Conservation (phyloP, 192 early-diverging fungal genomes). For the Chytriomyces sp. region DNA sequence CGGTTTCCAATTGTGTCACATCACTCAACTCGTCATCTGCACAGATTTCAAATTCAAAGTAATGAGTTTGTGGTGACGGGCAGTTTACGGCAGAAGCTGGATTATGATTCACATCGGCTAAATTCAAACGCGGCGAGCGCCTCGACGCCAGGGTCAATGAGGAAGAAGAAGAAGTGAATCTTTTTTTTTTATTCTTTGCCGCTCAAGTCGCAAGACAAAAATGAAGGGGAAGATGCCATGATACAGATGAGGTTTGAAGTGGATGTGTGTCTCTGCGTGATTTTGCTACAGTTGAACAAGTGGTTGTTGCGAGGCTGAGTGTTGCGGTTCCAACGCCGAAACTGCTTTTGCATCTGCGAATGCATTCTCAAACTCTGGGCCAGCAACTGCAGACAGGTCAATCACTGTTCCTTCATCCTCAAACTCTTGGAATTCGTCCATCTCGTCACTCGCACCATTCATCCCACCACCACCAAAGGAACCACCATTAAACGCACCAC, state of each 20-base stretch:
- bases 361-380: too few species aligned
- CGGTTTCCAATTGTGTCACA: background rate
- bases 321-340: too few species aligned
- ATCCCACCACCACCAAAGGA: background rate
- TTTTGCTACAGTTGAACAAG: too few species aligned
- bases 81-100: slow-evolving; percentile 47
- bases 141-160: background rate
- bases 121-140: background rate
- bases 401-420: slow-evolving; percentile 4
- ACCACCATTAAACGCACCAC: background rate
- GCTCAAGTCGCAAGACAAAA: too few species aligned
- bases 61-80: slow-evolving; percentile 59
- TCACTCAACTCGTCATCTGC: background rate
- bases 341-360: too few species aligned
- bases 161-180: background rate
- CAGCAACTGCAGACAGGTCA: background rate
- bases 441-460: background rate
- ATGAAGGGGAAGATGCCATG: too few species aligned
- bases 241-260: too few species aligned
- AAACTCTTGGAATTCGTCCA: background rate
- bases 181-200: too few species aligned
- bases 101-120: slow-evolving; percentile 21
- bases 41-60: slow-evolving; percentile 34
- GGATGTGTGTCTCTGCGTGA: too few species aligned
- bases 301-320: too few species aligned